phyloP scores from a whole-genome alignment of 1,284 basidiomycete species.

The Somion occarium region DNA sequence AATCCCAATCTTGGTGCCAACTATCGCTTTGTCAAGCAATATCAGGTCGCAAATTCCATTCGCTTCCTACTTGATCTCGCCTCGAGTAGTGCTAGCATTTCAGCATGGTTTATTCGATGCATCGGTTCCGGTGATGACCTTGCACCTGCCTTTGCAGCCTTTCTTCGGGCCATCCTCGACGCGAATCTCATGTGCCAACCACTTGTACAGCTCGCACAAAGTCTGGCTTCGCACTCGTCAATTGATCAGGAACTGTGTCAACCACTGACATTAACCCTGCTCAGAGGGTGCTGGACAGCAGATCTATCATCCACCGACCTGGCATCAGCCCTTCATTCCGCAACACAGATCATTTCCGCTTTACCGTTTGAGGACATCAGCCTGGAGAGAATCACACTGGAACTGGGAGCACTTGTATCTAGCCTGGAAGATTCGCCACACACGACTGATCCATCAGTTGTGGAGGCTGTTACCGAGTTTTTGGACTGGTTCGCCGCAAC shows the following conservation, averaged over 20 bases:
- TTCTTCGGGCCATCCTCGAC: slow-evolving; percentile 18
- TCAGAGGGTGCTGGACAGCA: slow-evolving; percentile 30
- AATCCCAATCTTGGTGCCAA: slow-evolving; percentile 25
- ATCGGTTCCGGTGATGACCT: slow-evolving; percentile 20
- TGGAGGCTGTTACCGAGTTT: slow-evolving; percentile 36
- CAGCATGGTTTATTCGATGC: slow-evolving; percentile 31
- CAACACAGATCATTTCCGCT: slow-evolving; percentile 26
- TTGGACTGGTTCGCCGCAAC: slow-evolving; percentile 42
- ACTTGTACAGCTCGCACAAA: slow-evolving; percentile 23
- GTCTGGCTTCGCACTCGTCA: slow-evolving; percentile 23
- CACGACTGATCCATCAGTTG: slow-evolving; percentile 15
- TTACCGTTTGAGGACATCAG: slow-evolving; percentile 26
- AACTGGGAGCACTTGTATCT: slow-evolving; percentile 32
- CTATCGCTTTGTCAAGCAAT: slow-evolving; percentile 24
- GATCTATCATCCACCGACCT: slow-evolving; percentile 19
- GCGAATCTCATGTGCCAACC: slow-evolving; percentile 19
- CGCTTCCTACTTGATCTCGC: slow-evolving; percentile 37
- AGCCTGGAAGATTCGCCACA: slow-evolving; percentile 22
- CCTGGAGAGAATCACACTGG: slow-evolving; percentile 28
- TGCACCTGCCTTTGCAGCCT: slow-evolving; percentile 15
- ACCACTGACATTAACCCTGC: slow-evolving; percentile 37
- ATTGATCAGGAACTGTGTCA: slow-evolving; percentile 39
- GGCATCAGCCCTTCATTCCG: slow-evolving; percentile 19
- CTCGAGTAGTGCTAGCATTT: slow-evolving; percentile 22
- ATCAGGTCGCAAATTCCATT: slow-evolving; percentile 38